A percentile compares a stretch with the other conserved stretches of the same genome.
These are phyloP conservation scores for Zygoascus sp. DNA, from an alignment of 1,139 yeast genomes.

Conservation along the genomic window DNA sequence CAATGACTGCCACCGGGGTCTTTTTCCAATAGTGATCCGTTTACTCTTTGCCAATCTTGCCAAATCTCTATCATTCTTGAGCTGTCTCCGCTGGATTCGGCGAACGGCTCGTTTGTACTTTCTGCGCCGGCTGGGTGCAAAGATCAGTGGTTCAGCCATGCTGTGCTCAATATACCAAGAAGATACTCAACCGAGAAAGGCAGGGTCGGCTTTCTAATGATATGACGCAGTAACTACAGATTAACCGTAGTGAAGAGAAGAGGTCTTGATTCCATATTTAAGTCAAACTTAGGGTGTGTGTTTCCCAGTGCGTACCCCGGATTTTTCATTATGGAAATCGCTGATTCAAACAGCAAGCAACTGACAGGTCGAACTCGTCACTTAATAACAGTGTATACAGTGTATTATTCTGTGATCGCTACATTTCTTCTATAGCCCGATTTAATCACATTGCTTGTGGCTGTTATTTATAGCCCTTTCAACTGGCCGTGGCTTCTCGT, in stretches of 20 bases:
- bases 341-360: not conserved
- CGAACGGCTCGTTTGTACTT: constrained; percentile 1
- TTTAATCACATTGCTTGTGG: too few species aligned
- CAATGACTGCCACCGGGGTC: too few species aligned
- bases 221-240: not conserved
- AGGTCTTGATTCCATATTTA: too few species aligned
- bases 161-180: not conserved
- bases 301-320: not conserved
- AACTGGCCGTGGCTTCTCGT: too few species aligned
- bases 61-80: constrained; percentile 4
- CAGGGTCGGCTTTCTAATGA: not conserved
- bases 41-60: not conserved
- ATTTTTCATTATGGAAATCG: not conserved
- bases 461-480: too few species aligned
- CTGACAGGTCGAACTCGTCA: too few species aligned
- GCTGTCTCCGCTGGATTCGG: constrained; percentile 3
- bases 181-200: not conserved
- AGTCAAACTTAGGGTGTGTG: too few species aligned
- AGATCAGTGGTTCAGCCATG: constrained; percentile 10
- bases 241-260: too few species aligned
- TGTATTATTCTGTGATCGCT: too few species aligned
- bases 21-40: not conserved
- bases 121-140: constrained; percentile 8
- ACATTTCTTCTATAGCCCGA: too few species aligned
- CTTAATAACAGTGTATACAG: too few species aligned